Conservation (phyloP, 208 protist species). For the Leishmania martiniquensis region DNA sequence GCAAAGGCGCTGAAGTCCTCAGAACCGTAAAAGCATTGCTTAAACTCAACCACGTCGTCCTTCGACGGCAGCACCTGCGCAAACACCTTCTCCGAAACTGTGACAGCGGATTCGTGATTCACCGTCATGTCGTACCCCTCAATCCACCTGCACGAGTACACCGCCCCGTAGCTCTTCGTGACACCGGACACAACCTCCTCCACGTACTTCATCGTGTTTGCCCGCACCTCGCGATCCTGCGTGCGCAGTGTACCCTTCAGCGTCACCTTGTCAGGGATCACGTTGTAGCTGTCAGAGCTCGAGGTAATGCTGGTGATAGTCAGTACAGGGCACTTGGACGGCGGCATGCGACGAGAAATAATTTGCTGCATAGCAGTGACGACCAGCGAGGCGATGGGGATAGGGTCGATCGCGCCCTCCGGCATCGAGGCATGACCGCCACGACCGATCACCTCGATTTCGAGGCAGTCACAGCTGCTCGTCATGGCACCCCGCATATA, state of each 20-base stretch:
- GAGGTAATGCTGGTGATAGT: slow-evolving; percentile 44
- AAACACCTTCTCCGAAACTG: slow-evolving; percentile 32
- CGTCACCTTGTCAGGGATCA: slow-evolving; percentile 54
- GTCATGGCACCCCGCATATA: not conserved
- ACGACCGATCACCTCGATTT: slow-evolving; percentile 19
- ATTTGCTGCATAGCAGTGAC: slow-evolving; percentile 55
- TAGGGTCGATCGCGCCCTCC: slow-evolving; percentile 55
- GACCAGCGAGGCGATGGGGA: slow-evolving; percentile 40
- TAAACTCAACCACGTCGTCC: too few species aligned
- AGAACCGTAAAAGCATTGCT: too few species aligned
- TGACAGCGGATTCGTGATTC: slow-evolving; percentile 41
- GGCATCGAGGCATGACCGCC: slow-evolving; percentile 70
- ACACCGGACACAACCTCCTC: not conserved
- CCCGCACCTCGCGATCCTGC: too few species aligned
- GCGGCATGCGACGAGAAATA: slow-evolving; percentile 46
- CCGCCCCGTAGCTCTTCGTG: slow-evolving; percentile 1
- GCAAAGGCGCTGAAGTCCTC: too few species aligned
- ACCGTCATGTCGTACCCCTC: slow-evolving; percentile 50
- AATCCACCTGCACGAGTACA: slow-evolving; percentile 24
- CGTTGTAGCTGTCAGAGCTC: slow-evolving; percentile 56
- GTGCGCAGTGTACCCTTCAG: slow-evolving; percentile 59
- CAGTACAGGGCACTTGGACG: slow-evolving; percentile 44
- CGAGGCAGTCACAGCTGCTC: slow-evolving; percentile 1
- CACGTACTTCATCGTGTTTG: not conserved
- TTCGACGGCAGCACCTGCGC: too few species aligned